Evolutionary conservation across 345 rosid species (phyloP), one percentile per base, ranked within the genome.

Genomic region (Balakata baccata): DNA sequence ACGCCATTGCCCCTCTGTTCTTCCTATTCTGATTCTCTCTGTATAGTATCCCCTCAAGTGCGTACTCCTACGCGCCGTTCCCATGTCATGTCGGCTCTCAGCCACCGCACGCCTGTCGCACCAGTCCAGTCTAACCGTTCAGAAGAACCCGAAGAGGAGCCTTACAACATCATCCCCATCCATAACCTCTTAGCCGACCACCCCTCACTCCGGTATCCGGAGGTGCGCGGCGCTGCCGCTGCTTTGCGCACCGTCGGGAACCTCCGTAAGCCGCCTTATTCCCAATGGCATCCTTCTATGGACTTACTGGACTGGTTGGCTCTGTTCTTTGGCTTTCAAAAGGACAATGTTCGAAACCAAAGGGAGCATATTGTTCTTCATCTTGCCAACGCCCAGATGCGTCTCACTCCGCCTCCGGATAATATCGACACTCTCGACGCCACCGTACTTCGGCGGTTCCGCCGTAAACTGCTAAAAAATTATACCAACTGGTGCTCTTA

Each of bases 371-470:
- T 94, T 22, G 97, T 94, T 64, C 97, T 92, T 60, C 98, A 92
- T 76, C 88, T 94, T 39, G 92, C 98, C 10, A 94, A 94, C 75
- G 93, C 97, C 22, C 98, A 92, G 89, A 92, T 94, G 98, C 97
- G 98, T 17, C 93, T 92, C 46, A 65, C 93, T 10, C 97, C 97
- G 4, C 98, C 95, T 18, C 97, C 97, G 25, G 97, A 92, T 52
- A 88, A 90, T 73, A 89, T 92, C 72, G 97, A 94, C 57, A 74
- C 91, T 45, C 98, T 94, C 34, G 97, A 94, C 47, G 70, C 87
- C 50, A 5, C 70, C 12, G 97, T 94, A 37, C 86, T 94, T 25
- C 88, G 97, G 29, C 75, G 88, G 12, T 94, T 92, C 80, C 83
- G 98, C 0, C 80, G 82, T 50, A 90, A 92, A 68, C 83, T 94